Conservation (phyloP, 2,329 filamentous ascomycete genomes). For the Beauveria bassiana region DNA sequence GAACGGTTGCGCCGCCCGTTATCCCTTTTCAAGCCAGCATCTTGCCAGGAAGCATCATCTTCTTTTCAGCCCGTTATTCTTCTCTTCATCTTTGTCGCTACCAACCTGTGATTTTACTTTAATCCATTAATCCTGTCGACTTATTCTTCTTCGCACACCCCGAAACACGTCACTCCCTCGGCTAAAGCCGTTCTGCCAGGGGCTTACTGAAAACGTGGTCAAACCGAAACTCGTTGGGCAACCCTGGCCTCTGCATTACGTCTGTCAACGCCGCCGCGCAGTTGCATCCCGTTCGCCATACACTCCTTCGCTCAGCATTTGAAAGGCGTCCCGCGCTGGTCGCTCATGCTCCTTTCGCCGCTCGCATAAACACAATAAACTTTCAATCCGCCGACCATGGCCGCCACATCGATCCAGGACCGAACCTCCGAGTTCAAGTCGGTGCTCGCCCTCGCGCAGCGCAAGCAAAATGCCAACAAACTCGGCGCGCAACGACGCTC, state of each 20-base stretch:
- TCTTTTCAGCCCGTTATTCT: not conserved
- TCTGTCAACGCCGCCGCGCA: not conserved
- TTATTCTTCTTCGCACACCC: not conserved
- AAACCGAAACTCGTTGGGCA: slow-evolving; percentile 1
- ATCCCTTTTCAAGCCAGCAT: slow-evolving; percentile 1
- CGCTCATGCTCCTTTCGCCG: slow-evolving; percentile 19
- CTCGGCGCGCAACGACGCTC: slow-evolving; percentile 72
- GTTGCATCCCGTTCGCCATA: not conserved
- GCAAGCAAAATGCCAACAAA: slow-evolving; percentile 68
- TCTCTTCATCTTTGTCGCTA: not conserved
- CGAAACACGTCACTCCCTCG: not conserved
- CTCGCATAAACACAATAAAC: not conserved
- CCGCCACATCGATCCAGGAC: slow-evolving; percentile 80
- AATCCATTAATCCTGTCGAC: not conserved
- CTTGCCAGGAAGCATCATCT: not conserved
- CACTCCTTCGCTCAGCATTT: not conserved
- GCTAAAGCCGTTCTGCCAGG: slow-evolving; percentile 1
- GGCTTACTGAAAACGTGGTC: slow-evolving; percentile 10
- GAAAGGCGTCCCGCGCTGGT: slow-evolving; percentile 24
- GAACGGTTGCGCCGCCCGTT: not conserved
- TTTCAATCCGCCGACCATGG: slow-evolving; percentile 35
- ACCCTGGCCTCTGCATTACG: not conserved
- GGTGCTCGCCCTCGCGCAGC: slow-evolving; percentile 80
- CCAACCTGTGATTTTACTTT: not conserved
- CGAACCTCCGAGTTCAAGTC: slow-evolving; percentile 92